Evolutionary conservation across 2,329 filamentous ascomycete species (phyloP), one percentile per base, ranked within the genome.

Genomic region (Fusarium tjaetaba): DNA sequence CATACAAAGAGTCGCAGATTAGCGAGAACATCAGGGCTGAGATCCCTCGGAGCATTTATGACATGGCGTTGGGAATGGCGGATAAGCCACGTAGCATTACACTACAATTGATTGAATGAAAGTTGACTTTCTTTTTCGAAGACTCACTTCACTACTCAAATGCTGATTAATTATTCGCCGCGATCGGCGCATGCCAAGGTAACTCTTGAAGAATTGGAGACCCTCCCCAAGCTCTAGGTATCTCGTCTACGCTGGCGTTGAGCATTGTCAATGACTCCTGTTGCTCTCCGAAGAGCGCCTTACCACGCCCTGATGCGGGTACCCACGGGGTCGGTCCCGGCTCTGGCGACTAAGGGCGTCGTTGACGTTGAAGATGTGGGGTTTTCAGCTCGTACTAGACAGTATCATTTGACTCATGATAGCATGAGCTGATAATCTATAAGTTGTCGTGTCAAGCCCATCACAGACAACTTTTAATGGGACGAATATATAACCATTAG

Each of bases 301-400:
- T 59, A 51, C 36, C 36, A 32, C 71, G 71, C 30, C 61, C 52
- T 56, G 32, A 34, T 61, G 68, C 68, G 71, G 71, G 56, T 74
- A 74, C 48, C 60, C 30, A 65, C 68, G 71, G 71, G 43, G 42
- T 51, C 43, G 20, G 48, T 45, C 36, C 30, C 39, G 38, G 48
- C n/a, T 42, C 34, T 26, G 41, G 11, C 51, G 34, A 55, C 51
- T 53, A 73, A 78, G 73, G 76, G 76, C 74, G 76, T 61, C 49
- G 65, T 75, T 76, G 73, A 77, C 76, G 36, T 60, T 70, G 28
- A 60, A 28, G 38, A 61, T 64, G 76, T 77, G 76, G 76, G 76
- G 75, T 75, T 65, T 56, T 22, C 13, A 43, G 16, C 36, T 61
- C 28, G 38, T 53, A 48, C 42, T 61, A 56, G 30, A 52, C 42